phyloP scores from a whole-genome alignment of 2,329 filamentous ascomycete genomes.

The Apiospora saccharicola region DNA sequence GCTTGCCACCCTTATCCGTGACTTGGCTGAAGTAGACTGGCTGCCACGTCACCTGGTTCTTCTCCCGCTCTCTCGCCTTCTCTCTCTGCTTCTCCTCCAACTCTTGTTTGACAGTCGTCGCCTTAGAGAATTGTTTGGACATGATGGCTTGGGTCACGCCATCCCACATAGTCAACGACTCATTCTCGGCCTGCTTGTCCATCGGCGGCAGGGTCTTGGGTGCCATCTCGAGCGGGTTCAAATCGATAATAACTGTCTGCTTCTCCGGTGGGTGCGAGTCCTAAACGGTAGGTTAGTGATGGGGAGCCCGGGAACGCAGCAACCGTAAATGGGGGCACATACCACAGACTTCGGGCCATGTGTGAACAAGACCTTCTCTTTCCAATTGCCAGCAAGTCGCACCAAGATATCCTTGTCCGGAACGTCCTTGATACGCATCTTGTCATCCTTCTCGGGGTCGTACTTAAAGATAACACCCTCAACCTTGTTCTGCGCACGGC shows the following conservation, averaged over 20 bases:
- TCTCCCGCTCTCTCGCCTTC: conserved; percentile 82
- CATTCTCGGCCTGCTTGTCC: conserved; percentile 83
- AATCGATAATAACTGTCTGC: conserved; percentile 82
- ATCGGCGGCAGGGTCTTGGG: conserved; percentile 81
- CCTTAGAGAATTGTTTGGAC: conserved; percentile 81
- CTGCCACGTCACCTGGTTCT: conserved; percentile 73
- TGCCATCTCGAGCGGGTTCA: conserved; percentile 81
- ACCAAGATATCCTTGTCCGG: conserved; percentile 84
- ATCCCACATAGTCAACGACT: conserved; percentile 88
- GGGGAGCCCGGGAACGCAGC: neutral
- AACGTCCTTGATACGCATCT: conserved; percentile 83
- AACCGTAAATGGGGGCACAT: conserved; percentile 45
- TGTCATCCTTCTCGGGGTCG: conserved; percentile 84
- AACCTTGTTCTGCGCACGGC: conserved; percentile 88
- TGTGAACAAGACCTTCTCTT: conserved; percentile 70
- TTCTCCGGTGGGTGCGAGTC: conserved; percentile 61
- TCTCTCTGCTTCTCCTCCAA: conserved; percentile 89
- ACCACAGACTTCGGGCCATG: conserved; percentile 68
- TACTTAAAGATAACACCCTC: conserved; percentile 92
- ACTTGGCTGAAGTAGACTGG: conserved; percentile 85
- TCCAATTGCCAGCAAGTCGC: conserved; percentile 86
- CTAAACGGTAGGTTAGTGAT: conserved; percentile 35
- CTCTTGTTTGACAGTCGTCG: conserved; percentile 87
- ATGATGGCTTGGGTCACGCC: conserved; percentile 87
- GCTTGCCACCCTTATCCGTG: conserved; percentile 62